These are phyloP conservation scores for Akanthomyces uredinophilus DNA, from an alignment of 2,329 filamentous ascomycete species.

Conservation along the genomic window DNA sequence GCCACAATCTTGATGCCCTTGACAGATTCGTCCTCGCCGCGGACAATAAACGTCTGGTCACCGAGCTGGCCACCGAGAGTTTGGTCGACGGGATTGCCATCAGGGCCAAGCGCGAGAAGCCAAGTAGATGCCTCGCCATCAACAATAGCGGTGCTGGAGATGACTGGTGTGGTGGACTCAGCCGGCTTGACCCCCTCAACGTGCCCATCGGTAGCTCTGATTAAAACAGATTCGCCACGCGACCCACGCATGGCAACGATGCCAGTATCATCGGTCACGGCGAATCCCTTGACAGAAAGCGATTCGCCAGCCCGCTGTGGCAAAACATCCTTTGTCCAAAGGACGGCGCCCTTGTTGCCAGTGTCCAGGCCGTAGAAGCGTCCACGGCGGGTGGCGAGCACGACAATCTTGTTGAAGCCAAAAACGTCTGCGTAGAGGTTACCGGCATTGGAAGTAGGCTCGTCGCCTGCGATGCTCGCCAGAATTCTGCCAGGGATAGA, in stretches of 20 bases:
- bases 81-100: constrained; percentile 42
- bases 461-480: constrained; percentile 57
- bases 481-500: constrained; percentile 64
- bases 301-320: constrained; percentile 48
- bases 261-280: constrained; percentile 53
- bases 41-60: constrained; percentile 51
- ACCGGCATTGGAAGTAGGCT: constrained; percentile 37
- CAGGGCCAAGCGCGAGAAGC: constrained; percentile 48
- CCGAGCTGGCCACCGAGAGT: constrained; percentile 43
- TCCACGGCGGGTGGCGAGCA: constrained; percentile 75
- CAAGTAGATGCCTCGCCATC: constrained; percentile 47
- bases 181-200: constrained; percentile 38
- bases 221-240: constrained; percentile 57
- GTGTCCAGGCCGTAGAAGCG: constrained; percentile 76
- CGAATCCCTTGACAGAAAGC: constrained; percentile 65
- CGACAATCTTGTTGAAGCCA: constrained; percentile 79
- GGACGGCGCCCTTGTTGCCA: constrained; percentile 64
- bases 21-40: constrained; percentile 43
- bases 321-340: constrained; percentile 68
- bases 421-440: constrained; percentile 67
- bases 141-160: constrained; percentile 44
- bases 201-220: constrained; percentile 50
- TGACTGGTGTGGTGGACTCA: constrained; percentile 25
- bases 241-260: constrained; percentile 54
- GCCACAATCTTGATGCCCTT: constrained; percentile 50